These are phyloP conservation scores for Nicotiana otophora DNA, from an alignment of 257 asterid species.

Conservation along the genomic window DNA sequence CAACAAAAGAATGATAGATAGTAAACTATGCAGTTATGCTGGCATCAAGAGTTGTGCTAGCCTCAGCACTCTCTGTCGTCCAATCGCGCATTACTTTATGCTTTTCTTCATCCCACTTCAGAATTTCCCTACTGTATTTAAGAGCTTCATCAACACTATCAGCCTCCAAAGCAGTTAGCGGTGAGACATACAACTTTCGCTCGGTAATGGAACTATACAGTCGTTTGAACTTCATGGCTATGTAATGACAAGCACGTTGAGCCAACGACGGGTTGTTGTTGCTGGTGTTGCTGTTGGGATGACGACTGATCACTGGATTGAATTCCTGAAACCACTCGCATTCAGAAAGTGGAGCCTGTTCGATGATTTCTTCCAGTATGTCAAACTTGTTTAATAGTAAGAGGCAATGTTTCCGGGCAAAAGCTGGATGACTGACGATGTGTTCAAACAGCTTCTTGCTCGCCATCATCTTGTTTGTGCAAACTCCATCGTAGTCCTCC, in stretches of 20 bases:
- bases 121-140: constrained; percentile 55
- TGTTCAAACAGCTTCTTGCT: constrained; percentile 56
- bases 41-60: constrained; percentile 36
- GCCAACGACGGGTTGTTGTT: constrained; percentile 48
- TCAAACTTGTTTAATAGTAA: constrained; percentile 79
- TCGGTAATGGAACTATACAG: constrained; percentile 38
- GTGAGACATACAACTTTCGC: constrained; percentile 57
- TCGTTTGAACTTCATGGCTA: constrained; percentile 68
- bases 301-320: constrained; percentile 53
- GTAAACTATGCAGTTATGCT: background rate
- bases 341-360: constrained; percentile 44
- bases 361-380: constrained; percentile 63
- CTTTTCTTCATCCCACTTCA: constrained; percentile 68
- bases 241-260: constrained; percentile 70
- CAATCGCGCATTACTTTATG: constrained; percentile 29
- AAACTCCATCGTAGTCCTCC: constrained; percentile 50
- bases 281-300: constrained; percentile 26
- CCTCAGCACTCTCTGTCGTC: constrained; percentile 57
- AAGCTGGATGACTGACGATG: constrained; percentile 48
- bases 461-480: constrained; percentile 63
- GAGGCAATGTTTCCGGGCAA: constrained; percentile 49
- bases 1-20: background rate
- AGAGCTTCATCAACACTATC: constrained; percentile 65
- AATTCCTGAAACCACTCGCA: constrained; percentile 86
- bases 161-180: constrained; percentile 61